Conservation (phyloP, 2,329 filamentous ascomycete genomes). For the Beauveria asiatica region DNA sequence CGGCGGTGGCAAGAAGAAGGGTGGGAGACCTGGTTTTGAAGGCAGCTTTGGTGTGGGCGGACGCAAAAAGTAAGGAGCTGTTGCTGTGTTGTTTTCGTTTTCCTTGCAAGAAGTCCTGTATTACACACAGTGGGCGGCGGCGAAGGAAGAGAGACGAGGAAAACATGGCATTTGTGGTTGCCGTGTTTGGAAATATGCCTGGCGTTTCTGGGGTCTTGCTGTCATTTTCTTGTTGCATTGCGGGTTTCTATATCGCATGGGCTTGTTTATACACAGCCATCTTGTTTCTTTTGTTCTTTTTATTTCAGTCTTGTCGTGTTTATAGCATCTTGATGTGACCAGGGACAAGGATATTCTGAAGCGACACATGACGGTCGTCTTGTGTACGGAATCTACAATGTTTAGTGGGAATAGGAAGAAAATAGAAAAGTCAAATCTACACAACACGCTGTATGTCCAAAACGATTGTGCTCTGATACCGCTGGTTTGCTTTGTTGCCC, state of each 20-base stretch:
- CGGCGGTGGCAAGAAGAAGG: conserved; percentile 33
- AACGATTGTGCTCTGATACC: too few relatives aligned
- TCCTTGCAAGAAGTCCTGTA: background rate
- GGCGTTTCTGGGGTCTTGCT: background rate
- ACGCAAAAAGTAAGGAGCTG: conserved; percentile 30
- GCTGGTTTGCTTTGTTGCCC: background rate
- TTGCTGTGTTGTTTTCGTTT: background rate
- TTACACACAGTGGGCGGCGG: background rate
- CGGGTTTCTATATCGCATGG: background rate
- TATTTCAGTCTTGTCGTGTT: background rate
- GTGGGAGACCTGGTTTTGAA: conserved; percentile 59
- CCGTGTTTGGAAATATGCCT: conserved; percentile 1
- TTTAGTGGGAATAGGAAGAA: background rate
- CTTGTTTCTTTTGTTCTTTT: background rate
- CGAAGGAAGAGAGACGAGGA: background rate
- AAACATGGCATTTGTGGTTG: background rate
- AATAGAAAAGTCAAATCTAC: background rate
- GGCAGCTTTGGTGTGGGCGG: conserved; percentile 53
- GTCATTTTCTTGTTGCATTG: conserved; percentile 1
- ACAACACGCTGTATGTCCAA: too few relatives aligned
- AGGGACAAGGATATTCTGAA: too few relatives aligned
- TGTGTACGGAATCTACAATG: background rate
- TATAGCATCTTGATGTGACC: too few relatives aligned
- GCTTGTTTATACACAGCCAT: background rate
- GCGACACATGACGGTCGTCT: background rate